Conservation (phyloP, 305 asterid genomes). For the Caryopteris hybrid region DNA sequence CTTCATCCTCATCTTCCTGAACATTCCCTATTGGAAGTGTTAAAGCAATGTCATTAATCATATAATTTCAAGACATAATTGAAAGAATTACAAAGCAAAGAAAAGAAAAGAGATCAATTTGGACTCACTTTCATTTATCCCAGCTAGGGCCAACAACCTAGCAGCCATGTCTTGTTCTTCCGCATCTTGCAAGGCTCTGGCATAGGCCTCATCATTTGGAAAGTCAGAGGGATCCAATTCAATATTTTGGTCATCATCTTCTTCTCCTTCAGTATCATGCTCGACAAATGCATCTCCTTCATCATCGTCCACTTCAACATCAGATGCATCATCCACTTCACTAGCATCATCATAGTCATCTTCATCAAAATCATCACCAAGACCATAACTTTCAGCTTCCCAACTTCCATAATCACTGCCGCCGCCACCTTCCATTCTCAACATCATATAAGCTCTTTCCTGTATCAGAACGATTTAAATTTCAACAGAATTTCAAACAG, state of each 20-base stretch:
- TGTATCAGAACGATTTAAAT: constrained; percentile 16
- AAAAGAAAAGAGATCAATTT: not conserved
- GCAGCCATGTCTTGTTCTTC: constrained; percentile 91
- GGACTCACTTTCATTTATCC: constrained; percentile 45
- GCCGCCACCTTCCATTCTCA: constrained; percentile 61
- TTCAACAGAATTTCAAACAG: not conserved
- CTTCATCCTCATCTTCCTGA: constrained; percentile 33
- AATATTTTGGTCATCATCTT: constrained; percentile 41
- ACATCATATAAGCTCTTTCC: constrained; percentile 98
- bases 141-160: constrained; percentile 79
- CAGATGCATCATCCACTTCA: constrained; percentile 65
- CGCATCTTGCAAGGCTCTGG: constrained; percentile 92
- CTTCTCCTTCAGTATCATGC: constrained; percentile 51
- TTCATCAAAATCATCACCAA: constrained; percentile 43
- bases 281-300: constrained; percentile 63
- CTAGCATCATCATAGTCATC: constrained; percentile 60
- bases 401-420: constrained; percentile 76
- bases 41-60: constrained; percentile 9
- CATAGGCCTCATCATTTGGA: constrained; percentile 93
- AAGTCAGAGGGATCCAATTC: constrained; percentile 83
- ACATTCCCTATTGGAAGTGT: constrained; percentile 31
- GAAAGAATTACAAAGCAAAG: not conserved
- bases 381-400: constrained; percentile 58
- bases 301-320: constrained; percentile 46
- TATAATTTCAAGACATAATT: constrained; percentile 11